Evolutionary conservation across 108 stramenopile species (phyloP).

Genomic region (Licmophora abbreviata): DNA sequence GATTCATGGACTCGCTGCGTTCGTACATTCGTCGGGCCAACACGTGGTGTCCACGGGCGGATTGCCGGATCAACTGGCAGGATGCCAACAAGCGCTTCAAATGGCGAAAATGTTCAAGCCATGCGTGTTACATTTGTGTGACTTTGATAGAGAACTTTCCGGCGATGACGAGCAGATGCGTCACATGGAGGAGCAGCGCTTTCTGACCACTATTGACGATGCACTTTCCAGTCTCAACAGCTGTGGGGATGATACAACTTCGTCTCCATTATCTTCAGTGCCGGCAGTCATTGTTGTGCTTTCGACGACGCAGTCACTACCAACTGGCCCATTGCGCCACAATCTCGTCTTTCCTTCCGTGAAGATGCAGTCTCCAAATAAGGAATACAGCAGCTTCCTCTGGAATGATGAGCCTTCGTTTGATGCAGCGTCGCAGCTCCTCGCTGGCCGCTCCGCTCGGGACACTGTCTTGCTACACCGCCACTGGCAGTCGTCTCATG

Average conservation of each 20-base stretch:
- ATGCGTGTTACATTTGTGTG: constrained; percentile 55
- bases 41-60: constrained; percentile 31
- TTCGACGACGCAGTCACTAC: constrained; percentile 35
- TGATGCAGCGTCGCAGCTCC: constrained; percentile 1
- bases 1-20: constrained; percentile 63
- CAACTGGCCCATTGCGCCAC: constrained; percentile 47
- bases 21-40: constrained; percentile 27
- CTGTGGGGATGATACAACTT: not conserved
- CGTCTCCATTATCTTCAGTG: not conserved
- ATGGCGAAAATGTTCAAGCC: constrained; percentile 40
- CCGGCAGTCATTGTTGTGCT: constrained; percentile 40
- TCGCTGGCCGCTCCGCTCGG: constrained; percentile 20
- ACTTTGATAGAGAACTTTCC: constrained; percentile 53
- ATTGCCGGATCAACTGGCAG: constrained; percentile 54
- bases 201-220: constrained; percentile 34
- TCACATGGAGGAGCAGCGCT: constrained; percentile 44
- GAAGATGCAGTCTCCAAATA: constrained; percentile 35
- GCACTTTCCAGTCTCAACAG: too few relatives aligned
- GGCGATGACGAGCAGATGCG: constrained; percentile 33
- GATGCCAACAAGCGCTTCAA: constrained; percentile 50
- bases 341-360: constrained; percentile 42
- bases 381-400: constrained; percentile 39
- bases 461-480: not conserved
- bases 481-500: not conserved
- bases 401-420: constrained; percentile 26